phyloP scores from a whole-genome alignment of 139 green algal species.

The Micractinium sp. region DNA sequence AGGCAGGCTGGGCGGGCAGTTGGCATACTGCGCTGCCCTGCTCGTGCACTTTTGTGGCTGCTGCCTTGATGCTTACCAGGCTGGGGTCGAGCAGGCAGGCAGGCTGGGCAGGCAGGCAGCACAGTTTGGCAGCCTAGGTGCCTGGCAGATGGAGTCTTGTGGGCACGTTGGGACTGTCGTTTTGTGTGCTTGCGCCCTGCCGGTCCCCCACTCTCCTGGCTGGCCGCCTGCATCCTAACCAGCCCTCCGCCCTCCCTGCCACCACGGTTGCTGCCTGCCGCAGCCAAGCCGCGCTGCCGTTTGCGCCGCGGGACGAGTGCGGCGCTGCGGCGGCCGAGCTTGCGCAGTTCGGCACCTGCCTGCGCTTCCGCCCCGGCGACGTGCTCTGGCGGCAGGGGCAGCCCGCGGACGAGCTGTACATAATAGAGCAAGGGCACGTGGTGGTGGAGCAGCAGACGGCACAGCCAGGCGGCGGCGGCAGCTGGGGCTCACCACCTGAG shows the following conservation, averaged over 20 bases:
- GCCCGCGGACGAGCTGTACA: neutral
- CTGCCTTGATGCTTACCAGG: too few species aligned
- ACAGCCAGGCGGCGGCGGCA: neutral
- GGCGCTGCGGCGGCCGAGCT: neutral
- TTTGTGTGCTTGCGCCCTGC: neutral
- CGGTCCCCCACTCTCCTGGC: neutral
- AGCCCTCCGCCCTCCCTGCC: neutral
- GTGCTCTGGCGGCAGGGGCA: constrained; percentile 16
- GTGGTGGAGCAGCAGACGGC: neutral
- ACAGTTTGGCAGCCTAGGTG: too few species aligned
- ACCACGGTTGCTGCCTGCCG: neutral
- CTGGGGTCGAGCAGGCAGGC: too few species aligned
- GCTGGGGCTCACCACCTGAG: neutral
- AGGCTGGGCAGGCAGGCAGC: neutral
- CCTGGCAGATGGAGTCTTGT: neutral
- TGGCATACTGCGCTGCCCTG: neutral
- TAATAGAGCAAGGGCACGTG: neutral
- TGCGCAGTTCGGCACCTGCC: neutral
- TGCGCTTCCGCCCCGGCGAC: neutral
- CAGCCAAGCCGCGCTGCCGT: constrained; percentile 20
- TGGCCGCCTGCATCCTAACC: neutral
- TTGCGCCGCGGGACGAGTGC: neutral
- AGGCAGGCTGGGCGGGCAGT: neutral
- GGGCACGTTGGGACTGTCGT: neutral
- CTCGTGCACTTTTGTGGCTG: neutral